phyloP scores from a whole-genome alignment of 1,139 yeast genomes.

The Geotrichum candidum region DNA sequence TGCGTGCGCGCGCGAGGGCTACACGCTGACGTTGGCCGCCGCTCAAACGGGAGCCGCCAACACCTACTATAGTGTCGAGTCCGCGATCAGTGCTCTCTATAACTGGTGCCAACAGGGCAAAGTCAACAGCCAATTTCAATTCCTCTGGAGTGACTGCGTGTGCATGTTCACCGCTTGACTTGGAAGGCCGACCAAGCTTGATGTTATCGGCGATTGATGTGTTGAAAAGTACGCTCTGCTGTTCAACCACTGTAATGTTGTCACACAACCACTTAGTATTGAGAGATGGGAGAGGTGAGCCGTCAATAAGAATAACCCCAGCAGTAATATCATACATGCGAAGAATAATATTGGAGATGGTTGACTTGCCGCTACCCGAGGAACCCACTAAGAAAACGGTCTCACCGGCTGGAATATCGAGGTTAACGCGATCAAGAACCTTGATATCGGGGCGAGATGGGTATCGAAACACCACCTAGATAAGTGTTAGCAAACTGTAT shows the following conservation, averaged over 20 bases:
- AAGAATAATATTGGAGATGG: slow-evolving; percentile 58
- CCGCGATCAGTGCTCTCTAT: slow-evolving; percentile 49
- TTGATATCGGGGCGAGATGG: slow-evolving; percentile 45
- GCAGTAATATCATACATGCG: slow-evolving; percentile 46
- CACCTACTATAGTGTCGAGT: slow-evolving; percentile 47
- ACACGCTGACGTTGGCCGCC: slow-evolving; percentile 89
- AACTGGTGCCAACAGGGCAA: slow-evolving; percentile 42
- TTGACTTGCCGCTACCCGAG: slow-evolving; percentile 92
- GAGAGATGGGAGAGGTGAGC: slow-evolving; percentile 41
- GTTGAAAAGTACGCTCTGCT: slow-evolving; percentile 58
- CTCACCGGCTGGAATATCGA: slow-evolving; percentile 44
- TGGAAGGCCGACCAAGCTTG: slow-evolving; percentile 37
- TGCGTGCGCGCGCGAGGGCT: slow-evolving; percentile 73
- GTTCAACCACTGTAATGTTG: slow-evolving; percentile 69
- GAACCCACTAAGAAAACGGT: slow-evolving; percentile 67
- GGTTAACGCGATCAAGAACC: slow-evolving; percentile 43
- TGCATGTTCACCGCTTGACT: slow-evolving; percentile 26
- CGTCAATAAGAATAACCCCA: slow-evolving; percentile 56
- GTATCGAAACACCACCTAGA: slow-evolving; percentile 48
- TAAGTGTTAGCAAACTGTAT: not conserved
- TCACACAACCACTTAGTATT: slow-evolving; percentile 50
- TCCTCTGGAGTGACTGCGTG: slow-evolving; percentile 25
- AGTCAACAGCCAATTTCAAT: slow-evolving; percentile 45
- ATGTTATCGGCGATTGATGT: slow-evolving; percentile 61
- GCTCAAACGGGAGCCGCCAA: slow-evolving; percentile 51